phyloP scores from a whole-genome alignment of 352 stramenopile species.

The Thalassiosira hispida region DNA sequence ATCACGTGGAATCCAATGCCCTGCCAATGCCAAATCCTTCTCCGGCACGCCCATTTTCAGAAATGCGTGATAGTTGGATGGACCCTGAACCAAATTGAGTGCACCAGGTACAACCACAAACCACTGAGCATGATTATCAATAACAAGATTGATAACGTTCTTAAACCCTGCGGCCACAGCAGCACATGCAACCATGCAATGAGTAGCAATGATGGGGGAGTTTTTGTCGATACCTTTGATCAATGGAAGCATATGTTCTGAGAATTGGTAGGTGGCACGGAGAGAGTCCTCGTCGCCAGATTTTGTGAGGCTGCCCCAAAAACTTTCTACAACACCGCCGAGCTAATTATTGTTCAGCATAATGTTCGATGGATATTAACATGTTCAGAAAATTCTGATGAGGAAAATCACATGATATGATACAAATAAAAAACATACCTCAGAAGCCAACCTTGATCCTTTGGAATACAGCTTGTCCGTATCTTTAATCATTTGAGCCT shows the following conservation, averaged over 20 bases:
- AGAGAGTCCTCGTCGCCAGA: slow-evolving; percentile 83
- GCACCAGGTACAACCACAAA: slow-evolving; percentile 85
- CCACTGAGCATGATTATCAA: slow-evolving; percentile 88
- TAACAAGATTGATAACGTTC: slow-evolving; percentile 86
- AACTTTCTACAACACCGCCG: slow-evolving; percentile 79
- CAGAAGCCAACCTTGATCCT: slow-evolving; percentile 81
- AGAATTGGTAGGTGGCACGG: slow-evolving; percentile 79
- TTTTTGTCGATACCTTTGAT: slow-evolving; percentile 81
- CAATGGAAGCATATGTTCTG: slow-evolving; percentile 79
- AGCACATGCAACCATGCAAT: slow-evolving; percentile 82
- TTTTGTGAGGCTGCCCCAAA: slow-evolving; percentile 80
- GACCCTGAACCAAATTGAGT: slow-evolving; percentile 84
- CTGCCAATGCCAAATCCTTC: slow-evolving; percentile 72
- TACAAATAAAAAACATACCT: slow-evolving; percentile 51
- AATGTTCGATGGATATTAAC: slow-evolving; percentile 4
- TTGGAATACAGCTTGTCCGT: slow-evolving; percentile 85
- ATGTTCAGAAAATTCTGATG: slow-evolving; percentile 1
- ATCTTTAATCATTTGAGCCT: slow-evolving; percentile 84
- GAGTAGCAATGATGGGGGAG: slow-evolving; percentile 83
- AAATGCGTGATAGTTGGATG: slow-evolving; percentile 85
- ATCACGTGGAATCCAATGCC: slow-evolving; percentile 85
- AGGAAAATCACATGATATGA: not conserved
- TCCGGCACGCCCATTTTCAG: slow-evolving; percentile 79
- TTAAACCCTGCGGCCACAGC: slow-evolving; percentile 83
- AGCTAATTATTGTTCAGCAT: slow-evolving; percentile 24